phyloP scores from a whole-genome alignment of 1,139 yeast species.

The Pichia sp. region DNA sequence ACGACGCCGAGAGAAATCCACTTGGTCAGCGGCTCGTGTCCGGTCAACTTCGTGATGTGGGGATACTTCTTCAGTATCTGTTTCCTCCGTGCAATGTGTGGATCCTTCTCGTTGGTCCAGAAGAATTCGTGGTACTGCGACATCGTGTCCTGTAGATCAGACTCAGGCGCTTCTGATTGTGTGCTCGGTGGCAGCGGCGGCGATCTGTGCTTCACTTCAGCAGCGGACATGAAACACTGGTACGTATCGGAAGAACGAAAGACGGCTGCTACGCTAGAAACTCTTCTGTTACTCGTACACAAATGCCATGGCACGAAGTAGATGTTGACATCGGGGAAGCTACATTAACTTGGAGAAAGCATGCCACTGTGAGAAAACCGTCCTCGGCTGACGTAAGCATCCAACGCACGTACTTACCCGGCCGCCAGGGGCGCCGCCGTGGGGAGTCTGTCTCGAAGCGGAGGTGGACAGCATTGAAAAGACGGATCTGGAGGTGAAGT shows the following conservation, averaged over 20 bases:
- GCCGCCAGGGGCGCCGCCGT: neutral
- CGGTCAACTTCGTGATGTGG: conserved; percentile 72
- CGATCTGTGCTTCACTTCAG: conserved; percentile 1
- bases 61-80: conserved; percentile 72
- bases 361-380: neutral
- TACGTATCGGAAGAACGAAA: neutral
- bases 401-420: neutral
- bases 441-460: neutral
- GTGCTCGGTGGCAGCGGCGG: neutral
- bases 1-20: conserved; percentile 67
- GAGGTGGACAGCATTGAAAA: neutral
- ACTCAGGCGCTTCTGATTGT: neutral
- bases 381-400: neutral
- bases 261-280: neutral
- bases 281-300: too few relatives aligned
- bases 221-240: neutral
- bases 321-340: neutral
- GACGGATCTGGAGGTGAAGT: neutral
- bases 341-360: neutral
- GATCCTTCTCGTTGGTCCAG: conserved; percentile 81
- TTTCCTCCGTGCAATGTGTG: conserved; percentile 72
- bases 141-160: conserved; percentile 2
- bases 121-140: conserved; percentile 52
- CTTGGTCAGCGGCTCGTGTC: conserved; percentile 82
- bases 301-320: neutral